Evolutionary conservation across 1,284 basidiomycete species (phyloP), one percentile per base, ranked within the genome.

Genomic region (Fomitopsis schrenkii): DNA sequence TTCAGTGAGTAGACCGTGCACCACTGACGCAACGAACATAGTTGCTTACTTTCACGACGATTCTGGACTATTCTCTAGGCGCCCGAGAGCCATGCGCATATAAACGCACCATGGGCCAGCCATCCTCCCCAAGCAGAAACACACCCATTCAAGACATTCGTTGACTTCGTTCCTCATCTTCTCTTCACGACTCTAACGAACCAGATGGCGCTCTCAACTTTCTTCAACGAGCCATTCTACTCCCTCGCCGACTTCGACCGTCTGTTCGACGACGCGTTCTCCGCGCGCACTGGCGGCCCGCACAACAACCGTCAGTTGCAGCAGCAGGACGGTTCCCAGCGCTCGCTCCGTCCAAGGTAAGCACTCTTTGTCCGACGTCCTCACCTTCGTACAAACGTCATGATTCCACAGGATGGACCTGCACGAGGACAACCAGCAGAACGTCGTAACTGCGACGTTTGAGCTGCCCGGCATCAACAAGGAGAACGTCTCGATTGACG

Each of bases 391-490:
- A 22, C 15, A 17, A 36, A 63, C n/a, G 17, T 22, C 26, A 40
- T 61, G 53, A 33, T 33, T 33, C 33, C 15, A 15, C 6, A 82
- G 81, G 60, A 78, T 83, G 74, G 81, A 84, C 64, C 64, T 84
- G 1, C 77, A 81, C 62, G 80, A 83, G 65, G 71, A 78, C 61
- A 53, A 63, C 6, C 71, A 77, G 3, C 70, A 64, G 28, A 82
- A 82, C 63, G 62, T 69, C 3, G 76, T 83, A 22, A 80, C 78
- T 0, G 82, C 82, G n/a, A 73, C 75, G 3, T 82, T 84, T 59
- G 81, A 84, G 61, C 68, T 84, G 17, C 81, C 82, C 6, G 80
- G 82, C 5, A 22, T 84, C 55, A 77, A 73, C 67, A 75, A 77
- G 33, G 74, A 80, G 26, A 68, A 80, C 42, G 74, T 84, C 52